Evolutionary conservation across 495 filamentous ascomycete genomes (phyloP).

Genomic region (Aspergillus diversus): DNA sequence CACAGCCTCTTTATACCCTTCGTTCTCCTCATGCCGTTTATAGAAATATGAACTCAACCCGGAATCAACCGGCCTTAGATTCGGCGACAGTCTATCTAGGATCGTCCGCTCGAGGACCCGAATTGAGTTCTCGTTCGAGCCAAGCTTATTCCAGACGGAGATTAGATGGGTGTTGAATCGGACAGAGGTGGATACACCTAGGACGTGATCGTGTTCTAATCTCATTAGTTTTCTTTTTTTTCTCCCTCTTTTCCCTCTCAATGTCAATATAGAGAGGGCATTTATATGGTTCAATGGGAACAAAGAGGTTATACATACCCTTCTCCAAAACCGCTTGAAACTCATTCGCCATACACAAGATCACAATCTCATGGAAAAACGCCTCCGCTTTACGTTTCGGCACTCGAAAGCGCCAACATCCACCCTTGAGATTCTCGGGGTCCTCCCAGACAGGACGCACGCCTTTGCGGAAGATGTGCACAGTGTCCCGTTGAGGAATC

Average conservation of each 20-base stretch:
- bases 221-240: not conserved
- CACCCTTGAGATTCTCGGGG: conserved; percentile 76
- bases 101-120: conserved; percentile 69
- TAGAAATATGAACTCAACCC: conserved; percentile 63
- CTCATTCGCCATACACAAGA: conserved; percentile 84
- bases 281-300: not conserved
- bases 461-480: conserved; percentile 87
- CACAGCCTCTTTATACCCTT: conserved; percentile 50
- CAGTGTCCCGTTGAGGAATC: conserved; percentile 77
- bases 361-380: conserved; percentile 78
- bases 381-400: conserved; percentile 71
- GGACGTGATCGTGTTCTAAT: conserved; percentile 71
- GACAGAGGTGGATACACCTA: conserved; percentile 62
- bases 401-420: conserved; percentile 86
- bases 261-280: no score
- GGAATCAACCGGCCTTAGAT: conserved; percentile 60
- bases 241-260: not conserved
- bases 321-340: conserved; percentile 75
- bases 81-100: conserved; percentile 66
- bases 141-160: conserved; percentile 87
- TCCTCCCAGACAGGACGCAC: conserved; percentile 92
- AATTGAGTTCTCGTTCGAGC: conserved; percentile 68
- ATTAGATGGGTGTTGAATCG: conserved; percentile 74
- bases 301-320: conserved; percentile 45
- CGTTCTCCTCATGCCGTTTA: conserved; percentile 62